Evolutionary conservation across 768 basidiomycete species (phyloP), one percentile per base, ranked within the genome.

Genomic region (Scleroderma bovista): DNA sequence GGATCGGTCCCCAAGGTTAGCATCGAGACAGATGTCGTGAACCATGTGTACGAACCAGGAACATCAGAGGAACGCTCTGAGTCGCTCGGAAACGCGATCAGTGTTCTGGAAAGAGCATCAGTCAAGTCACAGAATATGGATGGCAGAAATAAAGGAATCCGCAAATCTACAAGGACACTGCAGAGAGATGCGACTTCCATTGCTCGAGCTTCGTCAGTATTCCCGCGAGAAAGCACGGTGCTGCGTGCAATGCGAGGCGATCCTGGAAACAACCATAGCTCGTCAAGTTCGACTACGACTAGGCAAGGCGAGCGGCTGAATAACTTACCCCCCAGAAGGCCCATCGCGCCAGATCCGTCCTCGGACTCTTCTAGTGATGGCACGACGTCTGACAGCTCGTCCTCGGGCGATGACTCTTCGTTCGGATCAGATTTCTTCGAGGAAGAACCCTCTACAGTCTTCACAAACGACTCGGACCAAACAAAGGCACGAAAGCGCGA

Each of bases 401-500:
- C 22, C 8, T 8, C 10, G 8, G 2, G 12, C 15, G 40, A 42
- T 42, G 40, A 42, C 6, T 42, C 22, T 12, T 42, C 40, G 15
- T 42, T 42, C 15, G 9, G 23, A 12, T 13, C 22, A 22, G 23
- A 42, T 7, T 42, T 42, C 19, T 24, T 42, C 8, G 40, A 26
- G 5, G 40, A 42, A 42, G 40, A 42, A 15, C 40, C 23, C 10
- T 42, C 15, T 6, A 23, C 40, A 2, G 23, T 42, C 8, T 24
- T 42, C 15, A 42, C 11, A 2, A 16, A 42, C 32, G 46, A 44
- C 40, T 51, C 54, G 0, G 44, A 19, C 6, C 12, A 33, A 3
- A 53, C 49, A 0, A 55, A 55, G 22, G 29, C 51, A 0, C 1
- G 2, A 2, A 58, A 58, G 31, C 48, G 48, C 15, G 6, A 40